A percentile compares a stretch with the other conserved stretches of the same genome.
These are phyloP conservation scores for Nematocida displodere DNA, from an alignment of 371 early-diverging fungal species.

Conservation along the genomic window DNA sequence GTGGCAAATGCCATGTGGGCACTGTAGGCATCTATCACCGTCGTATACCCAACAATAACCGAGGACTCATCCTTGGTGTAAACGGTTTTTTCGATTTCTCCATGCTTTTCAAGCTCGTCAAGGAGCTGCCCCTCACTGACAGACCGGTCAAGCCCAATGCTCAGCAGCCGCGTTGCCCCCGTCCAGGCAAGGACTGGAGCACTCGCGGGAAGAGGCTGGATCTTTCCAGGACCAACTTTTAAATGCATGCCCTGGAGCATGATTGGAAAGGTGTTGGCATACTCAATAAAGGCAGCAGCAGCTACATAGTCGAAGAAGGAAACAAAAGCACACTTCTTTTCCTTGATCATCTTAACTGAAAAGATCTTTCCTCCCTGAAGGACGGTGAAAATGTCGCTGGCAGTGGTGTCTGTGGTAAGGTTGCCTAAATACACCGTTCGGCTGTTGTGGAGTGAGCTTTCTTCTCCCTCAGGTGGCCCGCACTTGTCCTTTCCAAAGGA, in stretches of 20 bases:
- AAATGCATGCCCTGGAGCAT: conserved; percentile 12
- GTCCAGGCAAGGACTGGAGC: conserved; percentile 28
- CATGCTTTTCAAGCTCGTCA: conserved; percentile 9
- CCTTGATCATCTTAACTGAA: conserved; percentile 17
- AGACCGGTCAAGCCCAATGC: not conserved
- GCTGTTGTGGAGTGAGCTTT: conserved; percentile 3
- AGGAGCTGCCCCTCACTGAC: not conserved
- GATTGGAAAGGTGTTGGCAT: not conserved
- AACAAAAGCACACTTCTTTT: conserved; percentile 49
- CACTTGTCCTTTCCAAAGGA: conserved; percentile 41
- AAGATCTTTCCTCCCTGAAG: conserved; percentile 30
- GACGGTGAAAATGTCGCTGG: conserved; percentile 17
- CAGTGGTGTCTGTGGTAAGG: conserved; percentile 23
- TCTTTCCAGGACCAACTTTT: conserved; percentile 35
- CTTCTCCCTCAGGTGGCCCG: not conserved
- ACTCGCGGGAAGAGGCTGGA: conserved; percentile 5
- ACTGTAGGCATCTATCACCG: conserved; percentile 5
- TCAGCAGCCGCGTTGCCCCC: conserved; percentile 5
- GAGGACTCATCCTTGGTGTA: not conserved
- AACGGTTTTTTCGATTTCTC: conserved; percentile 24
- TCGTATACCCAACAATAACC: not conserved
- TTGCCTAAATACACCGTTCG: conserved; percentile 48
- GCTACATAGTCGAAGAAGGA: conserved; percentile 33
- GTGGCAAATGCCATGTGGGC: not conserved
- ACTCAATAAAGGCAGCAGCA: conserved; percentile 47